Evolutionary conservation across 1,284 basidiomycete genomes (phyloP), one percentile per base, ranked within the genome.

Genomic region (Rhodotorula sp.): DNA sequence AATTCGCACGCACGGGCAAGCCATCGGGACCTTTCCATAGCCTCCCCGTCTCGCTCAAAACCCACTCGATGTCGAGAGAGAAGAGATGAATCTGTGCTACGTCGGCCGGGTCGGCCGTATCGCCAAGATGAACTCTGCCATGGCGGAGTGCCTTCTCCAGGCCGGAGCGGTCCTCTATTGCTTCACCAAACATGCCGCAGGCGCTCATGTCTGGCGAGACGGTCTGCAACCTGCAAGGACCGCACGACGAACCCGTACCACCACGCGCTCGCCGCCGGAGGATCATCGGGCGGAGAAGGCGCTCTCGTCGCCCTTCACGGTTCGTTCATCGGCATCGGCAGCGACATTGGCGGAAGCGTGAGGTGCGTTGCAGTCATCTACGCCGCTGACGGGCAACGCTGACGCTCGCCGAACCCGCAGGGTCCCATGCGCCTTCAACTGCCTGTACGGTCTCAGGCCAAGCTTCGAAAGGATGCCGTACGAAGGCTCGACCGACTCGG

Each of bases 401-500:
- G 34, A 34, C 34, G 8, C n/a, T n/a, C 10, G 22, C 8, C 20
- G 26, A 20, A 10, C 4, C 51, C 51, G 30, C 31, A 54, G 67
- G 22, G 87, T 89, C 64, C 90, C 90, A 8, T 80, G 87, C 9
- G 83, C 85, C 0, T 85, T 88, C 72, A 85, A 84, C 72, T 88
- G 88, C 1, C 75, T 88, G 22, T 92, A 89, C 76, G 86, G 86
- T 13, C 81, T 92, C 40, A 85, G 88, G 28, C 89, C 89, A 0
- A 89, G 87, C 1, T 88, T 84, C 70, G 84, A 85, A 37, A 86
- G 91, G 10, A 82, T 91, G 44, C 89, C 90, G 0, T 91, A 89
- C 67, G 80, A 80, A 54, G 89, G 89, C 16, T 71, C 75, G 4
- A 73, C 75, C 37, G 79, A 79, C 69, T 72, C 72, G 22, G 62